Percentiles rank a stretch among this genome's conserved stretches.
phyloP scores from a whole-genome alignment of 1,139 yeast genomes.

The Taiozyma sp. region DNA sequence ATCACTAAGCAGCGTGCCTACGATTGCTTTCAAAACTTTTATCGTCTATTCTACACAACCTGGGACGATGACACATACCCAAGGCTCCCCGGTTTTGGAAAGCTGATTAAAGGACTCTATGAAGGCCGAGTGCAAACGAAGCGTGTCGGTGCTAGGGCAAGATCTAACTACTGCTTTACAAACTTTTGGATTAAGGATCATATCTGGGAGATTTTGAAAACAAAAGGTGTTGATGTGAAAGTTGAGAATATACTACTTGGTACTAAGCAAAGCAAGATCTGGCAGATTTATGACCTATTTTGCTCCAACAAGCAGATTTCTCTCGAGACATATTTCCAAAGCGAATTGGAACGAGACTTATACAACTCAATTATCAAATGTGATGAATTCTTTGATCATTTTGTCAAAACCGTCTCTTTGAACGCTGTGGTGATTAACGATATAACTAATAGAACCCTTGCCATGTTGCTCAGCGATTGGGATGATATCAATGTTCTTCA shows the following conservation, averaged over 20 bases:
- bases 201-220: not conserved
- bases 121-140: constrained; percentile 4
- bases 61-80: constrained; percentile 3
- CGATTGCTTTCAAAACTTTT: constrained; percentile 10
- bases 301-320: not conserved
- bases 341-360: not conserved
- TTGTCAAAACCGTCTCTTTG: constrained; percentile 1
- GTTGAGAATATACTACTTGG: not conserved
- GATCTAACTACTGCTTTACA: constrained; percentile 14
- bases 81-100: constrained; percentile 16
- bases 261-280: not conserved
- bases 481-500: constrained; percentile 1
- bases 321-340: not conserved
- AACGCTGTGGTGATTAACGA: not conserved
- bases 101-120: constrained; percentile 12
- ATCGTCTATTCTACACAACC: constrained; percentile 1
- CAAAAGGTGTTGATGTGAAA: constrained; percentile 1
- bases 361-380: not conserved
- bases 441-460: not conserved
- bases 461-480: constrained; percentile 4
- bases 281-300: not conserved
- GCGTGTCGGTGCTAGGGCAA: constrained; percentile 14
- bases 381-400: not conserved
- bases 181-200: constrained; percentile 6
- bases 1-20: constrained; percentile 10